phyloP scores from a whole-genome alignment of 176 grass and related monocot genomes.

The Urochloa ruziziensis region DNA sequence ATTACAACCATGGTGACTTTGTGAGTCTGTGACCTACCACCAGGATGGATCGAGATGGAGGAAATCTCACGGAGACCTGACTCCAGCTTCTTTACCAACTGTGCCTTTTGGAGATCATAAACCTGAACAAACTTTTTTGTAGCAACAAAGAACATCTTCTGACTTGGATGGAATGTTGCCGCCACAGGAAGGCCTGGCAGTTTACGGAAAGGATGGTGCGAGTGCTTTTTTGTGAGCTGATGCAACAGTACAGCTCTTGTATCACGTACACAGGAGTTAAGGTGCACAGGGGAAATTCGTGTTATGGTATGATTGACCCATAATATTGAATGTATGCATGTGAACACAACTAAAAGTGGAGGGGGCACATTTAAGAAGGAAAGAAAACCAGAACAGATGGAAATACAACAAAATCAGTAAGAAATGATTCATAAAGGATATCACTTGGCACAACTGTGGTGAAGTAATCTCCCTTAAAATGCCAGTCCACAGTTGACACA shows the following conservation, averaged over 20 bases:
- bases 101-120: slow-evolving; percentile 88
- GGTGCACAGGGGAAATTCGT: slow-evolving; percentile 27
- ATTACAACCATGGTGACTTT: slow-evolving; percentile 5
- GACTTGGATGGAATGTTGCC: slow-evolving; percentile 80
- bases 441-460: slow-evolving; percentile 93
- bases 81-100: slow-evolving; percentile 85
- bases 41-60: slow-evolving; percentile 89
- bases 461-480: slow-evolving; percentile 98
- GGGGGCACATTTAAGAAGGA: background rate
- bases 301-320: background rate
- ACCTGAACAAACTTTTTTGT: slow-evolving; percentile 93
- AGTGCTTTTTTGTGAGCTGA: slow-evolving; percentile 90
- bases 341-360: background rate
- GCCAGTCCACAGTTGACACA: slow-evolving; percentile 90
- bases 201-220: slow-evolving; percentile 79
- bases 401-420: slow-evolving; percentile 11
- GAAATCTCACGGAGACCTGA: slow-evolving; percentile 89
- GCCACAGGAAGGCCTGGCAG: slow-evolving; percentile 84
- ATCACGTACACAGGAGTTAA: slow-evolving; percentile 81
- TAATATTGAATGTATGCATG: background rate
- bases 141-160: slow-evolving; percentile 88
- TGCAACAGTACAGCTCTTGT: slow-evolving; percentile 83
- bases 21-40: slow-evolving; percentile 62
- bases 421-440: slow-evolving; percentile 59
- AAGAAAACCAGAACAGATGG: background rate